Base-by-base conservation (phyloP, 495 filamentous ascomycete species). In the Aspergillus olivimuriae region DNA sequence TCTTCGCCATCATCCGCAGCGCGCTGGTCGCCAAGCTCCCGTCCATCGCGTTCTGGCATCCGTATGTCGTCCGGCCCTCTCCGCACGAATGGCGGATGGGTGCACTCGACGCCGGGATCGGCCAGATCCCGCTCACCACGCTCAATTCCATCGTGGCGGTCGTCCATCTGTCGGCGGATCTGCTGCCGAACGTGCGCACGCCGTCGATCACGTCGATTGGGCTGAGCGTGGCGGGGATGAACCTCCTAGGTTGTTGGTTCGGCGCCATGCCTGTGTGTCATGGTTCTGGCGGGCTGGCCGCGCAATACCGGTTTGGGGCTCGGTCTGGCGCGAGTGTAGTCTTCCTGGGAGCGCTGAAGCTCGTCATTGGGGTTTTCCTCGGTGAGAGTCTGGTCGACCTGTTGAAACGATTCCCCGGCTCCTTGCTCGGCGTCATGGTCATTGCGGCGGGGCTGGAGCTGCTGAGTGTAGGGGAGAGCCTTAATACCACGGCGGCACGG, bases 241-340 rank as follows among this genome's bases (percentile, higher is more conserved):
- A 96, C 57, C 65, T 96, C 4, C 49, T 84, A 4, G 83, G 86
- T 5, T 89, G 84, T 62, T 91, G 86, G 84, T 92, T 95, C 58
- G 90, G 89, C 21, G 86, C 82, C 0, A 97, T 97, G 91, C 91
- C 91, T 4, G 84, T 94, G 2, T 97, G 91, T 53, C 91, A 96
- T 56, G 91, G 91, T 15, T 87, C 87, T 10, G 91, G 91, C 2
- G 91, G 91, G 0, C 68, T 96, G 1, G 91, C 91, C 2, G 91
- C 82, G 1, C 90, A 95, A 57, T 85, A 86, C 53, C 79, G 87
- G 2, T 97, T 95, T 50, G 91, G 91, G 2, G 89, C 90, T 4
- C 81, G 90, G 10, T 92, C 86, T 23, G 91, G 91, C 1, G 76
- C 86, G 0, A 86, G 83, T 50, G 75, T 95, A 30, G 79, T 95